Conservation (phyloP, 1,284 basidiomycete species). For the Cryptococcus amylolentus region DNA sequence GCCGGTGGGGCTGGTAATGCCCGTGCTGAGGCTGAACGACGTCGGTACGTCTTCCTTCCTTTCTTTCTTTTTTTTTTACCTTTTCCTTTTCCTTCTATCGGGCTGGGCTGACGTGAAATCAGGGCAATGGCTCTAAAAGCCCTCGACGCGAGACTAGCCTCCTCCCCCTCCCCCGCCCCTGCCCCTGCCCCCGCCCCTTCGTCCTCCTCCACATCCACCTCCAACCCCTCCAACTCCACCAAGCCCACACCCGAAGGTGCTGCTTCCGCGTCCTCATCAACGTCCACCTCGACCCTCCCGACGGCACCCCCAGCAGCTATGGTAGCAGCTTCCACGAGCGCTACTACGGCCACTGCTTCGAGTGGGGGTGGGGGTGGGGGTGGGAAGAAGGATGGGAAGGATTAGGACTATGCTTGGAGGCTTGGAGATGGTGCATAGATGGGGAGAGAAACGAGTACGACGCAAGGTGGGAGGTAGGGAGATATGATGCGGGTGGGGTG, state of each 20-base stretch:
- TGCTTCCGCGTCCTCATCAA: neutral
- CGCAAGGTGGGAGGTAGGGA: too few relatives aligned
- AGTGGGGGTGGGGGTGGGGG: too few relatives aligned
- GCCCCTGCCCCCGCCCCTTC: neutral
- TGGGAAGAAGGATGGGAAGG: too few relatives aligned
- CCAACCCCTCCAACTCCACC: neutral
- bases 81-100: slow-evolving; percentile 6
- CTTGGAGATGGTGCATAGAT: too few relatives aligned
- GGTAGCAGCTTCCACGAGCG: too few relatives aligned
- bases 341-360: too few relatives aligned
- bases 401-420: too few relatives aligned
- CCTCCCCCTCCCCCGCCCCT: slow-evolving; percentile 20
- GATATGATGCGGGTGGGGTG: too few relatives aligned
- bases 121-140: slow-evolving; percentile 92
- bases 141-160: slow-evolving; percentile 82
- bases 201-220: neutral
- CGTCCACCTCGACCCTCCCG: neutral
- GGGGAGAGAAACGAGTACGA: too few relatives aligned
- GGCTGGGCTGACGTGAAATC: slow-evolving; percentile 1
- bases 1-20: slow-evolving; percentile 46
- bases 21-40: slow-evolving; percentile 86
- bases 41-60: slow-evolving; percentile 59
- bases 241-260: neutral
- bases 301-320: neutral
- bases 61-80: neutral